Evolutionary conservation across 2,329 filamentous ascomycete species (phyloP).

Genomic region (Dryadomyces quercus-mongolicae): DNA sequence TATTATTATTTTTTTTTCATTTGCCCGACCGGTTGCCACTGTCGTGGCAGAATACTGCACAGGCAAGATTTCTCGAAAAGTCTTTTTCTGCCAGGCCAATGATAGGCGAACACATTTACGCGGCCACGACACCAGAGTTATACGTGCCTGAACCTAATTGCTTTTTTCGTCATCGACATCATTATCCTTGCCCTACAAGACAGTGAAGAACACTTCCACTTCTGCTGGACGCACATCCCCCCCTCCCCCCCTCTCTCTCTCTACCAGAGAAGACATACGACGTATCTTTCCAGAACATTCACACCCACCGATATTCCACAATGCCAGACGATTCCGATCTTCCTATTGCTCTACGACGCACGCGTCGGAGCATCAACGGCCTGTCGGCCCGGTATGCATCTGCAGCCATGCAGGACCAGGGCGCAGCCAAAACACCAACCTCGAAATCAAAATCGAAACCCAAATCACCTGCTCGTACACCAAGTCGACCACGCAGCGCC

Average conservation of each 20-base stretch:
- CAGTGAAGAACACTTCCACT: background rate
- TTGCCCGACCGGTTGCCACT: background rate
- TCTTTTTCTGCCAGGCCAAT: background rate
- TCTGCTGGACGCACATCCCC: background rate
- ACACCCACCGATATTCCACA: background rate
- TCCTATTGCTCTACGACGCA: constrained; percentile 43
- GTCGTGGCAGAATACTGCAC: background rate
- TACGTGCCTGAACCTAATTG: background rate
- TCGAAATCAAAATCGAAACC: too few species aligned
- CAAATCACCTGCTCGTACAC: constrained; percentile 15
- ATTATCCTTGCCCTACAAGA: background rate
- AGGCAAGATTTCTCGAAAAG: too few species aligned
- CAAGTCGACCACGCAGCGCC: constrained; percentile 13
- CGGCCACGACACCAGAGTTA: background rate
- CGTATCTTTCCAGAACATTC: too few species aligned
- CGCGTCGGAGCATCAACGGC: constrained; percentile 29
- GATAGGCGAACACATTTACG: background rate
- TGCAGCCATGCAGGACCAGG: constrained; percentile 9
- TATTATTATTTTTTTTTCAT: background rate
- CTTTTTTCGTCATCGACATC: background rate
- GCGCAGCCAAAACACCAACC: constrained; percentile 22
- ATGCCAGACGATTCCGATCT: constrained; percentile 29
- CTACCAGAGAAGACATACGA: background rate
- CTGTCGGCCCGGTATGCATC: constrained; percentile 6
- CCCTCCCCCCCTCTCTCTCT: background rate